Percentiles rank a stretch among this genome's conserved stretches.
These are phyloP conservation scores for Aspergillus kassunensis DNA, from an alignment of 495 filamentous ascomycete species.

Conservation along the genomic window DNA sequence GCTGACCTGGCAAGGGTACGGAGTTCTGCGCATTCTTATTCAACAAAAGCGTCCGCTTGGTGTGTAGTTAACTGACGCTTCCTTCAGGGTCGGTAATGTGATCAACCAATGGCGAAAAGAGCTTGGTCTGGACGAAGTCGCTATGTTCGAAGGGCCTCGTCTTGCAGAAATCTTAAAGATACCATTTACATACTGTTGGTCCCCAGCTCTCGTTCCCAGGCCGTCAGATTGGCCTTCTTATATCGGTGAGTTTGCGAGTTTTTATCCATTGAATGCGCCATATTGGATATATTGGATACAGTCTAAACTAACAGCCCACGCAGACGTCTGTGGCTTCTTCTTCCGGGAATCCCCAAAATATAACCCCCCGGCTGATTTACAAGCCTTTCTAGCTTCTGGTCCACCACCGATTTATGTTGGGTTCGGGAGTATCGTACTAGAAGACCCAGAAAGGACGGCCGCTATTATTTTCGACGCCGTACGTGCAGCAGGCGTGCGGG, in stretches of 20 bases:
- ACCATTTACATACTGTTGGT: constrained; percentile 56
- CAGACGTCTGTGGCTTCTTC: constrained; percentile 53
- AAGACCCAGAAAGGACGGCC: constrained; percentile 49
- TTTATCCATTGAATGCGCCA: no score
- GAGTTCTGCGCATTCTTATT: constrained; percentile 3
- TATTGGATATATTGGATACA: constrained; percentile 10
- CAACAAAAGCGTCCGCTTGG: no score
- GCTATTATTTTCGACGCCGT: constrained; percentile 49
- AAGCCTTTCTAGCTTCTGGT: constrained; percentile 44
- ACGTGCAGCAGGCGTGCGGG: constrained; percentile 43
- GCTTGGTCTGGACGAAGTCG: neutral
- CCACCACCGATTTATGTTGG: constrained; percentile 58
- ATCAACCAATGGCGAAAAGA: constrained; percentile 49
- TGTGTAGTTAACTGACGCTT: neutral
- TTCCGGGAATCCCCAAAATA: constrained; percentile 45
- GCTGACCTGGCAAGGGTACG: constrained; percentile 60
- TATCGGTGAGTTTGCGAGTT: no score
- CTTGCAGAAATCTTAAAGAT: constrained; percentile 32
- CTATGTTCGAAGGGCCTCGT: neutral
- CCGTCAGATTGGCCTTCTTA: constrained; percentile 54
- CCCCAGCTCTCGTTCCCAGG: constrained; percentile 53
- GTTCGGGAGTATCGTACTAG: constrained; percentile 60
- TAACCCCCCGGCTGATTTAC: constrained; percentile 41
- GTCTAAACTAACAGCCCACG: neutral
- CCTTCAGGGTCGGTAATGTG: constrained; percentile 46